phyloP scores from a whole-genome alignment of 179 eudicot species.

The Actinidia polygama region DNA sequence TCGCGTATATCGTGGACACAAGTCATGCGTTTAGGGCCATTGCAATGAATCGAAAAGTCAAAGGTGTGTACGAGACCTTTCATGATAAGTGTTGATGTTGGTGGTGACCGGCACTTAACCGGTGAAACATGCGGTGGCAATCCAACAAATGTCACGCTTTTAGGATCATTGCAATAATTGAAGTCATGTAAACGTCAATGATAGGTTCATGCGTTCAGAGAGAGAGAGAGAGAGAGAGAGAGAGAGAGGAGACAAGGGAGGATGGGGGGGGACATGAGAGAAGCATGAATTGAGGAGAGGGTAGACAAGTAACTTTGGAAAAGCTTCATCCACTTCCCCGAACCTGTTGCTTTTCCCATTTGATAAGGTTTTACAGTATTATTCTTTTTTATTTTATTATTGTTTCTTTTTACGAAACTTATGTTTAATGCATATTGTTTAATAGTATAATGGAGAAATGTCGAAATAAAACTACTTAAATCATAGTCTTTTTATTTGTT shows the following conservation, averaged over 20 bases:
- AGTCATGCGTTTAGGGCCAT: neutral
- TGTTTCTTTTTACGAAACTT: too few relatives aligned
- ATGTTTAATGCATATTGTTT: too few relatives aligned
- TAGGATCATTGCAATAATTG: constrained; percentile 44
- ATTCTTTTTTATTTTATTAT: neutral
- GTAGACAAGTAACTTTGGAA: neutral
- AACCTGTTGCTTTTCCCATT: neutral
- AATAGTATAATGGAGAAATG: too few relatives aligned
- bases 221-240: neutral
- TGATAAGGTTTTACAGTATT: neutral
- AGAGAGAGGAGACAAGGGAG: neutral
- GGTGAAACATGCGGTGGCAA: neutral
- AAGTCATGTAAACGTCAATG: constrained; percentile 37
- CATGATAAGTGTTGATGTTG: neutral
- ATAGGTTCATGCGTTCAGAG: neutral
- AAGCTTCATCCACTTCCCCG: constrained; percentile 7
- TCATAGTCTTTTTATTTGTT: neutral
- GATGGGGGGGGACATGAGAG: constrained; percentile 6
- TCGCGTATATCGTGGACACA: neutral
- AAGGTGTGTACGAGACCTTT: neutral
- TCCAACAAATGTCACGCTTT: constrained; percentile 38
- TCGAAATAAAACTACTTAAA: neutral
- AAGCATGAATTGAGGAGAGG: constrained; percentile 15
- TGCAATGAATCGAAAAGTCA: constrained; percentile 6
- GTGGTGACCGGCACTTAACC: constrained; percentile 16